A percentile compares a stretch with the other conserved stretches of the same genome.
phyloP scores from a whole-genome alignment of 2,329 filamentous ascomycete genomes.

The Lachnellula subtilissima region DNA sequence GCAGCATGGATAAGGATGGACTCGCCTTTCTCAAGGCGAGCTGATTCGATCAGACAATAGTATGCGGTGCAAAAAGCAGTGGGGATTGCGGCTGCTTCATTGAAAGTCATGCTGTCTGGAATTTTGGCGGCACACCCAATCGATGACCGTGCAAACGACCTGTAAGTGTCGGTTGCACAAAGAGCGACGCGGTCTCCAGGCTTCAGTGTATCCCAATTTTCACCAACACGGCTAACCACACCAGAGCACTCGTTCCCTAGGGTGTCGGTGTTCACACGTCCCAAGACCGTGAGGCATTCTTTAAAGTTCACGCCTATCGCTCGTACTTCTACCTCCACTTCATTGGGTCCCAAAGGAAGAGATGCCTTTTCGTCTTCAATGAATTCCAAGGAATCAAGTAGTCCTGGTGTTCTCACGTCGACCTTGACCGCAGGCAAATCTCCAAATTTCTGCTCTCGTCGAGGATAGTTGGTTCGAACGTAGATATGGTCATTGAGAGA shows the following conservation, averaged over 20 bases:
- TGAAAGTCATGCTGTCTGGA: neutral
- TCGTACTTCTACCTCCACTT: conserved; percentile 9
- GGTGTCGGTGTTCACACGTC: conserved; percentile 4
- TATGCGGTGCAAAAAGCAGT: neutral
- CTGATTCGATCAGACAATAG: neutral
- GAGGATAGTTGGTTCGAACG: neutral
- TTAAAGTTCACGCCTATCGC: conserved; percentile 17
- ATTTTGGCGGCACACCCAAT: neutral
- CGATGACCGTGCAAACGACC: neutral
- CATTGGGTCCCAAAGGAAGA: neutral
- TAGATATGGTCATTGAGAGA: neutral
- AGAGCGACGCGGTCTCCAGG: neutral
- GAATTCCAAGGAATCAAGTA: conserved; percentile 4
- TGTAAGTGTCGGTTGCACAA: neutral
- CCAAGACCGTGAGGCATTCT: conserved; percentile 19
- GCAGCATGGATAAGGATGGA: neutral
- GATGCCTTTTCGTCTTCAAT: conserved; percentile 18
- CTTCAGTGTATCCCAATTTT: neutral
- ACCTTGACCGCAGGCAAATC: neutral
- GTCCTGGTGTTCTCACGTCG: neutral
- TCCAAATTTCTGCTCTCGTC: neutral
- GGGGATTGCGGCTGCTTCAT: neutral
- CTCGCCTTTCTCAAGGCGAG: neutral
- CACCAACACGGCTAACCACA: conserved; percentile 25
- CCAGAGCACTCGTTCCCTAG: conserved; percentile 31